phyloP scores from a whole-genome alignment of 2,329 filamentous ascomycete genomes.

The Aurifilum marmelostoma region DNA sequence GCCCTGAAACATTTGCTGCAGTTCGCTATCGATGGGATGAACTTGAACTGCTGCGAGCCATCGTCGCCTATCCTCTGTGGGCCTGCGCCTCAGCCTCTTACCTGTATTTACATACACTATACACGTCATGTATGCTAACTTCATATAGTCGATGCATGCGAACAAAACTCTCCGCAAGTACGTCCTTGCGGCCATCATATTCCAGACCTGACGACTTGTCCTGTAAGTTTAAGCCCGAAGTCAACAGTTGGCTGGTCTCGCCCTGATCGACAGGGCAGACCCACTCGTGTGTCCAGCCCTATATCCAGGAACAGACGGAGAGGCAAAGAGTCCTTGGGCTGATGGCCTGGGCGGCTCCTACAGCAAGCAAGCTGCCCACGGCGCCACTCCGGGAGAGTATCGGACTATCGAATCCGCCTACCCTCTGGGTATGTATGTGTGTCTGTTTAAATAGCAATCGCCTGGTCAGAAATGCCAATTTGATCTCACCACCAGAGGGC shows the following conservation, averaged over 20 bases:
- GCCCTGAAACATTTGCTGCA: background rate
- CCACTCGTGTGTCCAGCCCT: conserved; percentile 27
- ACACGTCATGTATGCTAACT: background rate
- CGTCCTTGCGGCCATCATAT: background rate
- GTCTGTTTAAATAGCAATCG: conserved; percentile 6
- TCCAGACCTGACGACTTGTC: background rate
- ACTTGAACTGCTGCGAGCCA: background rate
- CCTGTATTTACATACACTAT: background rate
- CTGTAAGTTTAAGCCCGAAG: background rate
- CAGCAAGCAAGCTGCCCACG: background rate
- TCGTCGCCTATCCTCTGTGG: background rate
- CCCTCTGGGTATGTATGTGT: background rate
- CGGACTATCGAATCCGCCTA: background rate
- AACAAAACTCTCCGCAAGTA: background rate
- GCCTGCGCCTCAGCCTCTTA: background rate
- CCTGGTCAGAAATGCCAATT: background rate
- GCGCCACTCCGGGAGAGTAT: too few relatives aligned
- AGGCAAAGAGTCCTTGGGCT: background rate
- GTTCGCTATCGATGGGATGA: background rate
- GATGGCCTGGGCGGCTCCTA: background rate
- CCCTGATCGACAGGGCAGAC: conserved; percentile 22
- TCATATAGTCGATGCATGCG: background rate
- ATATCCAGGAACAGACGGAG: conserved; percentile 25
- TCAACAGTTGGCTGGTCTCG: conserved; percentile 1
- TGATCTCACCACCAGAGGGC: background rate